Percentiles rank a stretch among this genome's conserved stretches.
Evolutionary conservation across 306 rosid genomes (phyloP).

Genomic region (Malus sieversii): DNA sequence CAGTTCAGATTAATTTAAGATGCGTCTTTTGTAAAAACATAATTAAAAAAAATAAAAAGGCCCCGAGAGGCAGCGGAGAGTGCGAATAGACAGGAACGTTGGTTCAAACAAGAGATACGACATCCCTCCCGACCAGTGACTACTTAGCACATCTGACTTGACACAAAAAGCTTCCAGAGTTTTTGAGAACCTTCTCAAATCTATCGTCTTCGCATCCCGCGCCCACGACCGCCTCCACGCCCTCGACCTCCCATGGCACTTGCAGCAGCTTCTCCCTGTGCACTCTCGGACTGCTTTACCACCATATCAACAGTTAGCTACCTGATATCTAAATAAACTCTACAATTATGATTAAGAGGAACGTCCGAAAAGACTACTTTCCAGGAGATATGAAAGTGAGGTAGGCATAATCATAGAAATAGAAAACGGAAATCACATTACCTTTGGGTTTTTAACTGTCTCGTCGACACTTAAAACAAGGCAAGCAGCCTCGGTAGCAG

Average conservation of each 20-base stretch:
- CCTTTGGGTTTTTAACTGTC: slow-evolving; percentile 97
- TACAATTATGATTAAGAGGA: neutral
- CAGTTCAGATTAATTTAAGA: too few relatives aligned
- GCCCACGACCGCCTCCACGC: slow-evolving; percentile 88
- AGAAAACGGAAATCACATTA: slow-evolving; percentile 8
- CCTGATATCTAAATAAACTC: neutral
- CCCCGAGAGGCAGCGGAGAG: too few relatives aligned
- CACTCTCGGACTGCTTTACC: slow-evolving; percentile 81
- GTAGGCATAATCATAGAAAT: neutral
- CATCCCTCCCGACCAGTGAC: too few relatives aligned
- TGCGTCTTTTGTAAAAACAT: neutral
- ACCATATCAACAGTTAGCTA: slow-evolving; percentile 1
- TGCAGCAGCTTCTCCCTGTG: slow-evolving; percentile 98
- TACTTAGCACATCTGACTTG: too few relatives aligned
- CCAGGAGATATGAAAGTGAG: neutral
- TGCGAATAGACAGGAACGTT: too few relatives aligned
- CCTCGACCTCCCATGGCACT: slow-evolving; percentile 98
- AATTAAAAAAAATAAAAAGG: neutral
- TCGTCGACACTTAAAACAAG: slow-evolving; percentile 90
- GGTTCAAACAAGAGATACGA: too few relatives aligned
- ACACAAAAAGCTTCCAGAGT: too few relatives aligned
- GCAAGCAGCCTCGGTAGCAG: slow-evolving; percentile 98
- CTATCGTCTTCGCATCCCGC: slow-evolving; percentile 86
- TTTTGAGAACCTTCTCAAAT: neutral
- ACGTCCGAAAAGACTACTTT: neutral